These are phyloP conservation scores for Shiraia sp. DNA, from an alignment of 2,329 filamentous ascomycete species.

Conservation along the genomic window DNA sequence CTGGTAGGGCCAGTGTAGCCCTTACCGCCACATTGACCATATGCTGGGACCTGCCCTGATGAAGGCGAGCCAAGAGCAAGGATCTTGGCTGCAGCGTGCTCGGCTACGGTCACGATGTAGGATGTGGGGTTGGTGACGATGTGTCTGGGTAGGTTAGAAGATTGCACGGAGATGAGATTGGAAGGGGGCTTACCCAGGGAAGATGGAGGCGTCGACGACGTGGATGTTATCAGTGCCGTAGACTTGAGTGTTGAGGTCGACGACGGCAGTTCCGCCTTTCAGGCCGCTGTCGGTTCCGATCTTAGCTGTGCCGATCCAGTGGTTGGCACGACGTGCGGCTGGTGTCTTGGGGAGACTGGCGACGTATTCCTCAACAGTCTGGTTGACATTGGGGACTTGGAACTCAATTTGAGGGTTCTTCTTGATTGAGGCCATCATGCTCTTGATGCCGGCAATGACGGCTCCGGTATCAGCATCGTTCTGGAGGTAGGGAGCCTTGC, in stretches of 20 bases:
- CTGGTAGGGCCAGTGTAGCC: constrained; percentile 20
- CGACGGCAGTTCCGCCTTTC: constrained; percentile 49
- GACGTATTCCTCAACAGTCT: constrained; percentile 61
- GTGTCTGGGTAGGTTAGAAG: constrained; percentile 25
- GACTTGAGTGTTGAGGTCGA: constrained; percentile 56
- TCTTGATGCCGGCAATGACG: constrained; percentile 68
- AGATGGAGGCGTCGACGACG: constrained; percentile 54
- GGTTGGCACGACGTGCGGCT: constrained; percentile 48
- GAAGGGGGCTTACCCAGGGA: constrained; percentile 49
- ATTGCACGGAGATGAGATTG: no score
- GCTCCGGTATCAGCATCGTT: constrained; percentile 62
- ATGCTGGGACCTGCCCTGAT: not conserved
- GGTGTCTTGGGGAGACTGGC: constrained; percentile 49
- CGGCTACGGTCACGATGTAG: constrained; percentile 42
- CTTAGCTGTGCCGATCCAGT: constrained; percentile 62
- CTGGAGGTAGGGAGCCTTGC: constrained; percentile 62
- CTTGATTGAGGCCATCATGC: constrained; percentile 59
- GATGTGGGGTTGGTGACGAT: constrained; percentile 45
- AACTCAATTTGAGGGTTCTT: constrained; percentile 61
- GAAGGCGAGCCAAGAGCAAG: constrained; percentile 24
- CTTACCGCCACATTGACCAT: constrained; percentile 22
- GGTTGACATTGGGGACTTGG: constrained; percentile 55
- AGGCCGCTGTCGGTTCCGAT: constrained; percentile 52
- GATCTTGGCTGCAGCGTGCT: constrained; percentile 46
- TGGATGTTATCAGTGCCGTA: constrained; percentile 52